Evolutionary conservation across 116 monocot genomes (phyloP).

Genomic region (Papilionanthe hybrid): DNA sequence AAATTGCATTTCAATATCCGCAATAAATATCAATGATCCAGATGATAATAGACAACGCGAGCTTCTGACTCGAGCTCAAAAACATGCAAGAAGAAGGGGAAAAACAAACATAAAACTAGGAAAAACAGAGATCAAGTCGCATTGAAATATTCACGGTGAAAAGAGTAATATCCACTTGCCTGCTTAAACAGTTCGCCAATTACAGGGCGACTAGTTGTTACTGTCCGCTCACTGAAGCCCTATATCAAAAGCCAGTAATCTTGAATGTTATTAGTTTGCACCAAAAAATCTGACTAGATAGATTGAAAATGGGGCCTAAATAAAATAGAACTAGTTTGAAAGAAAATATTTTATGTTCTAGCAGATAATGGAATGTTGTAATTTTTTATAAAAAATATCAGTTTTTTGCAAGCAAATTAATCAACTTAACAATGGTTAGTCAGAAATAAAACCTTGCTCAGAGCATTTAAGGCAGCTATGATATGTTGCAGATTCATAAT

Average conservation of each 20-base stretch:
- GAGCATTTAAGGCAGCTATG: slow-evolving; percentile 76
- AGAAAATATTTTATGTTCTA: neutral
- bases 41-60: neutral
- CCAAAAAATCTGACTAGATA: neutral
- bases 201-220: slow-evolving; percentile 58
- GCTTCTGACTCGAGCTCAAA: neutral
- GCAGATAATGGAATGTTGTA: neutral
- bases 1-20: neutral
- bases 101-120: neutral
- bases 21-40: neutral
- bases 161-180: slow-evolving; percentile 19
- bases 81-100: neutral
- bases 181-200: slow-evolving; percentile 88
- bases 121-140: neutral
- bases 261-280: neutral
- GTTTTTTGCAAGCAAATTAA: neutral
- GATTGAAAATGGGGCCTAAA: neutral
- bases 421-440: neutral
- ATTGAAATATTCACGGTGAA: neutral
- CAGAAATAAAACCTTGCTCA: slow-evolving; percentile 69
- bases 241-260: slow-evolving; percentile 21
- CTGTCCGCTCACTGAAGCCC: slow-evolving; percentile 82
- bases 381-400: neutral
- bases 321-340: neutral
- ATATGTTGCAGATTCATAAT: slow-evolving; percentile 63